A percentile compares a stretch with the other conserved stretches of the same genome.
Conservation (phyloP, 2,329 filamentous ascomycete genomes). For the Bretziella fagacearum region DNA sequence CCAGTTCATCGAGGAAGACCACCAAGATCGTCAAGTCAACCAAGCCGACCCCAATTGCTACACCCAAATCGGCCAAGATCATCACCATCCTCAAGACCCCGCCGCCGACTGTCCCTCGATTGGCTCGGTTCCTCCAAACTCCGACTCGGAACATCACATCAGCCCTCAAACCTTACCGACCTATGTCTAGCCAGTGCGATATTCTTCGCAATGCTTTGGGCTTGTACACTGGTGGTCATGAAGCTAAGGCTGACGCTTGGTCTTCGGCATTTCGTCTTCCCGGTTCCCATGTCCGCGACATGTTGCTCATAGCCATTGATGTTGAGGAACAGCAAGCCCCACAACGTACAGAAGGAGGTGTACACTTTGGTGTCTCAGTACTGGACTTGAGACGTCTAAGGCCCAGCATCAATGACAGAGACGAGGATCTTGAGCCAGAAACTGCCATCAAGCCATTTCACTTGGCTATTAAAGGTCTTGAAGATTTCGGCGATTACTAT, state of each 20-base stretch:
- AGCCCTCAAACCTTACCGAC: not conserved
- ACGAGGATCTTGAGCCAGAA: not conserved
- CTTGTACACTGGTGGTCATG: not conserved
- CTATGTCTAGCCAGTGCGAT: not conserved
- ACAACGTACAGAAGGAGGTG: not conserved
- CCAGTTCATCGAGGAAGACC: no score
- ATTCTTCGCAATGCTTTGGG: not conserved
- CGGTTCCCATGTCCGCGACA: not conserved
- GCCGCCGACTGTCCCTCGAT: no score
- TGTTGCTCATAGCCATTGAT: not conserved
- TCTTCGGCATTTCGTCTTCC: not conserved
- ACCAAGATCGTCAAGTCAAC: no score
- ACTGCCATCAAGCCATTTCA: not conserved
- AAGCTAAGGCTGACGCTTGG: not conserved
- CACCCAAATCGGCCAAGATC: no score
- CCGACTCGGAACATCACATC: no score
- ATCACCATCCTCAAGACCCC: no score
- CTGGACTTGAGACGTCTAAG: not conserved
- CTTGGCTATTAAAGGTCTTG: not conserved
- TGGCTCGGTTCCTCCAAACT: no score
- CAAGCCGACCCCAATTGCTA: no score
- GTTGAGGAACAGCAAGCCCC: not conserved
- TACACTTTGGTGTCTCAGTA: constrained; percentile 4
- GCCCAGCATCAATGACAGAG: not conserved
- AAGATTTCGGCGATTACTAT: not conserved